Base-by-base conservation (phyloP, 1,284 basidiomycete species). In the Apiotrichum montevideense region DNA sequence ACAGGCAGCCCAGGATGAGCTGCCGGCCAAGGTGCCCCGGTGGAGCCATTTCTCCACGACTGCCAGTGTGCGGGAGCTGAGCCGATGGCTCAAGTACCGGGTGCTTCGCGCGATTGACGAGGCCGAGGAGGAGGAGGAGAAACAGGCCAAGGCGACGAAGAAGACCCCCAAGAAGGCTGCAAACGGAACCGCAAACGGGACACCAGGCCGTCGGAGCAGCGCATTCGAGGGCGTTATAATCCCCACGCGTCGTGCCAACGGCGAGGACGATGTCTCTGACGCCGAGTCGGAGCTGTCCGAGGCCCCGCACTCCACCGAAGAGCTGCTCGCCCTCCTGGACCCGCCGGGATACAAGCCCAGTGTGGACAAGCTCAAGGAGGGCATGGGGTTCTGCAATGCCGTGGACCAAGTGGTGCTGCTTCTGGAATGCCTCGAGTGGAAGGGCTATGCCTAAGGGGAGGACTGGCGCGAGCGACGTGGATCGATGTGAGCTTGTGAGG, bases 21-120 rank as follows among this genome's bases (percentile, higher is more conserved):
- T 67, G 15, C 66, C 70, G 1, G 34, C 39, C 1, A 44, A 52
- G 2, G 49, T 69, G 2, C 63, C 68, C 50, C 63, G 70, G 14
- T 74, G 72, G 72, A 67, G 56, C 47, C 67, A 71, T 51, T 70
- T 72, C 47, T 64, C 63, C 46, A 63, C 60, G 15, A 56, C 66
- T 3, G 54, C 35, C 4, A 51, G 54, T 6, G 60, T 67, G 10
- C 51, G 55, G 14, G 48, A 59, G 46, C 61, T 73, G 9, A 47
- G 54, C 29, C 51, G 55, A 5, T 72, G 68, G 66, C 10, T 71
- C 1, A 60, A 58, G n/a, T 70, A 51, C 45, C 55, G 59, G 32
- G 57, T 48, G 35, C 56, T 59, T 40, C 55, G 54, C 33, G 54
- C 57, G 10, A 37, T 57, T 2, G 51, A 53, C 3, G 61, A 55